Evolutionary conservation across 2,329 filamentous ascomycete genomes (phyloP).

Genomic region (Diaporthe capsici): DNA sequence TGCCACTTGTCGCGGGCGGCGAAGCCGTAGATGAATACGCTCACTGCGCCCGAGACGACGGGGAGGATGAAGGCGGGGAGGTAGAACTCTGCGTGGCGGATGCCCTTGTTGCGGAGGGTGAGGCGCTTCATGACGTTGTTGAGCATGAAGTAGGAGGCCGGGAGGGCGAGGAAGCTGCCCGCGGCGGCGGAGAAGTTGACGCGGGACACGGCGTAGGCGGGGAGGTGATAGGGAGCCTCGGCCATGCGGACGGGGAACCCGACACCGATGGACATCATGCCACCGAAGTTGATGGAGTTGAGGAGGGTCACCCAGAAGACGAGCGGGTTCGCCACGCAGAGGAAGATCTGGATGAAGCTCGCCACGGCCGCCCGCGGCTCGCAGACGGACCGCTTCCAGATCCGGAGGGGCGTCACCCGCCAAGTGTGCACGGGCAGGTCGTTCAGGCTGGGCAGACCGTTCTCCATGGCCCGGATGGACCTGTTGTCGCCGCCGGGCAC

Average conservation of each 20-base stretch:
- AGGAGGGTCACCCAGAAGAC: conserved; percentile 48
- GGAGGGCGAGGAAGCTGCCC: conserved; percentile 43
- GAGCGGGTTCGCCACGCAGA: conserved; percentile 48
- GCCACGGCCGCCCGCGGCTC: conserved; percentile 41
- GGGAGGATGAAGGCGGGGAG: conserved; percentile 46
- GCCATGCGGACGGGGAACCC: conserved; percentile 44
- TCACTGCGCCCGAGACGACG: conserved; percentile 42
- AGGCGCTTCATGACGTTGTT: conserved; percentile 44
- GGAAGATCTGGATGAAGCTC: conserved; percentile 45
- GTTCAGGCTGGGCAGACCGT: conserved; percentile 32
- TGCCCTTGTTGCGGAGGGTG: conserved; percentile 45
- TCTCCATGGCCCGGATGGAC: conserved; percentile 31
- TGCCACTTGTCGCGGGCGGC: conserved; percentile 38
- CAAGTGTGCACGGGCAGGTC: conserved; percentile 29
- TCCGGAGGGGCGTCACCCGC: conserved; percentile 32
- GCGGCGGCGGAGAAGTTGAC: conserved; percentile 43
- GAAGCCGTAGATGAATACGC: conserved; percentile 44
- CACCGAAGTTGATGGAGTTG: conserved; percentile 46
- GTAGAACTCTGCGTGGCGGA: conserved; percentile 48
- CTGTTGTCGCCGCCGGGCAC: conserved; percentile 42
- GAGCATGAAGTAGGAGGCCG: conserved; percentile 40
- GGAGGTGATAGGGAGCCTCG: conserved; percentile 42
- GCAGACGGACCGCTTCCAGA: conserved; percentile 35
- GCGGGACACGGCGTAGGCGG: conserved; percentile 7
- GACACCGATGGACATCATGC: conserved; percentile 46